Base-by-base conservation (phyloP, 768 basidiomycete species). In the Mycena rosella region DNA sequence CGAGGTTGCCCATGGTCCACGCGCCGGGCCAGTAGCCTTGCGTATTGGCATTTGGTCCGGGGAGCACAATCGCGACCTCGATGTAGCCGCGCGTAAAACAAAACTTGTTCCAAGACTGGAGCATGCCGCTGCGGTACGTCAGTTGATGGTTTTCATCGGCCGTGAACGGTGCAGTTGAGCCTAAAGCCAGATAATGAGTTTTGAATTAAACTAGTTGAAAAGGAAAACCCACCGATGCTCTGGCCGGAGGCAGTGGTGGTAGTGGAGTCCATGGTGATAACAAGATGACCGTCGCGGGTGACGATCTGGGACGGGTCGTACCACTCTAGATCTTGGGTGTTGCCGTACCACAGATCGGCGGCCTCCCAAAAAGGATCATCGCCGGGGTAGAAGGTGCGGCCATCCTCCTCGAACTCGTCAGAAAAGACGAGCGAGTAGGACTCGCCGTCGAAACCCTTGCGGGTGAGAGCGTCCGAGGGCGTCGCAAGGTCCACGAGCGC, bases 1-100 rank as follows among this genome's bases (percentile, higher is more conserved):
- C 95, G 6, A 96, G 84, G 75, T 96, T 97, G 2, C 95, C 95
- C 90, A 93, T 92, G 22, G 92, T 93, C 95, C 95, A 96, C 2
- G 86, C 87, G 70, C 92, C 94, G 40, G 93, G 94, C 94, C 93
- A 95, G 71, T 86, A 87, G 30, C 86, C 86, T 67, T 76, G 70
- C 3, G 88, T 84, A 66, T 83, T 78, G 60, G 85, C 82, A 68
- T 87, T 80, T 7, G 87, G 84, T 0, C 91, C 91, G 0, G 91
- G 91, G 6, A 92, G 79, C 0, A 83, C 82, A 11, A 89, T 80
- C 3, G 81, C 75, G 20, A 91, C 88, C 81, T 95, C 95, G 66
- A 96, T 86, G 78, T 92, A 92, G 6, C 94, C 94, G 29, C 86
- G 87, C 30, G 91, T 88, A 74, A 94, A 95, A 78, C 92, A 96